Base-by-base conservation (phyloP, 768 basidiomycete genomes). In the Pleurotus citrinopileatus region DNA sequence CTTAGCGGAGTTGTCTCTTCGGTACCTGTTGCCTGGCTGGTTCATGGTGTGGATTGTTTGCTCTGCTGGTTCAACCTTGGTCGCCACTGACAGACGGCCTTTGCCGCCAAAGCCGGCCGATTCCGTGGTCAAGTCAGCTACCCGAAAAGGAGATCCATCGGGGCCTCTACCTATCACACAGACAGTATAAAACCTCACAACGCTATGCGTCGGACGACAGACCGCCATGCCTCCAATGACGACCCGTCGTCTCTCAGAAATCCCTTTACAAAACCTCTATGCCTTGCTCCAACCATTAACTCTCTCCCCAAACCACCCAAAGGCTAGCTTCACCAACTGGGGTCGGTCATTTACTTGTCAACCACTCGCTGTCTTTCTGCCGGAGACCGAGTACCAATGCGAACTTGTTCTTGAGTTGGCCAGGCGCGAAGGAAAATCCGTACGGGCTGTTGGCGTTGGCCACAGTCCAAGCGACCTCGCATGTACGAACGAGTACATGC, bases 391-490 rank as follows among this genome's bases (percentile, higher is more conserved):
- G 38, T 67, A 77, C 55, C 79, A 98, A 28, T 89, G 92, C 63
- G 76, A 78, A 42, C 78, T 83, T 59, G 76, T 95, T 42, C 75
- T 98, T 23, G 90, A 91, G 63, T 83, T 94, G 22, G 94, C 94
- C 0, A 75, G 85, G 15, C 74, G 88, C 38, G 83, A 94, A 64
- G 72, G 79, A 13, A 83, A 80, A 64, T 75, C 79, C 19, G 76
- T 98, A 28, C 83, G 94, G 53, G 89, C 91, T 0, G 88, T 86
- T 10, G 97, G 94, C 10, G 84, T 92, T 13, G 96, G 95, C 2
- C 95, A 98, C 71, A 91, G 89, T 55, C 96, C 96, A 20, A 90
- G 87, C 64, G 96, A 99, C 72, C 77, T 98, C 46, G 90, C 92
- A 0, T 98, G 94, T 70, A 97, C 94, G 0, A 79, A 73, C 48